Conservation (phyloP, 345 rosid species). For the Eucalyptus sp. region DNA sequence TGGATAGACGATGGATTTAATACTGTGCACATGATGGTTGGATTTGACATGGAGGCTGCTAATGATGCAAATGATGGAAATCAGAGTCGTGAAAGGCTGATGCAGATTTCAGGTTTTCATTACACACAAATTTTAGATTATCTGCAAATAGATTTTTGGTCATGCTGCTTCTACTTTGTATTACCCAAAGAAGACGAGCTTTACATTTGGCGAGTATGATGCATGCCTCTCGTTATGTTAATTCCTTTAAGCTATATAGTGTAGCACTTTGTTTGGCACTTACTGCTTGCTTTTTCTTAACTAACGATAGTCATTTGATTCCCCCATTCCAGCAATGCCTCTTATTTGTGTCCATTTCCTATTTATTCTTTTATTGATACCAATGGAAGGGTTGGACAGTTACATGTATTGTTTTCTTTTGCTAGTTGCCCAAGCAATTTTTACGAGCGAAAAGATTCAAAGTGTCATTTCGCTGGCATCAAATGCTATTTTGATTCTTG, state of each 20-base stretch:
- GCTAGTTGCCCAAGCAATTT: conserved; percentile 45
- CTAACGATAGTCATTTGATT: not conserved
- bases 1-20: conserved; percentile 65
- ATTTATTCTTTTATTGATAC: not conserved
- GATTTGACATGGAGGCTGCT: conserved; percentile 24
- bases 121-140: not conserved
- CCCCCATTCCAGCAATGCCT: not conserved
- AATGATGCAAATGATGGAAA: conserved; percentile 24
- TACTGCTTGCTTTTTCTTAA: not conserved
- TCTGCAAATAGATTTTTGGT: not conserved
- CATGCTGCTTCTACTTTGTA: not conserved
- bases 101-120: conserved; percentile 30
- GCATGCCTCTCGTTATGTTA: not conserved
- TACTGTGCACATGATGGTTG: conserved; percentile 36
- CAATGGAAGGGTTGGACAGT: not conserved
- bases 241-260: not conserved
- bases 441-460: conserved; percentile 51
- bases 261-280: not conserved
- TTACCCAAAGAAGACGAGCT: not conserved
- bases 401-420: not conserved
- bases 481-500: conserved; percentile 57
- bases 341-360: not conserved
- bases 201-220: not conserved
- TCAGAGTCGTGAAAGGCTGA: conserved; percentile 18
- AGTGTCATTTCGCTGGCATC: conserved; percentile 35